Conservation (phyloP, 208 protist species). For the Crithidia fasciculata region DNA sequence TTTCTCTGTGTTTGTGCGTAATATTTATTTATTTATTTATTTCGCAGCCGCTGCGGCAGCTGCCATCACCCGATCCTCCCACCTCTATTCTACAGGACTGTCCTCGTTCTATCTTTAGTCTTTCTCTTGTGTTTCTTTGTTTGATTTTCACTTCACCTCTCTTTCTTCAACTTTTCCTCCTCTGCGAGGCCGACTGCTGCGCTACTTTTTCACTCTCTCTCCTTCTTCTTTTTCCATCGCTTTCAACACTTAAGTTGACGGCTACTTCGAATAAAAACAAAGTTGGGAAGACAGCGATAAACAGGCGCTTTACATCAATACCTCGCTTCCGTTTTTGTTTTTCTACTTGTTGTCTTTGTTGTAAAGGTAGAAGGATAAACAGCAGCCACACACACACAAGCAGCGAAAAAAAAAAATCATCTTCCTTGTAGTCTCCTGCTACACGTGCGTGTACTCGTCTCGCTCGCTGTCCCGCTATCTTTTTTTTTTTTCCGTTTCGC, state of each 20-base stretch:
- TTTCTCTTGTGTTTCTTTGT: neutral
- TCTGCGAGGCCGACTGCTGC: neutral
- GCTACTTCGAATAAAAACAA: neutral
- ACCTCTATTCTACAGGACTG: no score
- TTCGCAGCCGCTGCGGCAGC: no score
- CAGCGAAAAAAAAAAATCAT: no score
- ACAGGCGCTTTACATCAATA: neutral
- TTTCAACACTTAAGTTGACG: neutral
- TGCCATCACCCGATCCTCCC: no score
- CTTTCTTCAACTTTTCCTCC: neutral
- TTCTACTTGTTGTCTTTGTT: neutral
- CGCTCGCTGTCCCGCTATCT: no score
- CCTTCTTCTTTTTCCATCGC: neutral
- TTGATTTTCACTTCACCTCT: neutral
- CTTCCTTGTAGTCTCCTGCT: no score
- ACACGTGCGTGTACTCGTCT: no score
- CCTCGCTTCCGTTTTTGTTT: neutral
- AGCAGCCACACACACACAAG: no score
- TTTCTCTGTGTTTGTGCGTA: neutral
- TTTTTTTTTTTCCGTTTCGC: neutral
- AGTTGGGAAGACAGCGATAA: neutral
- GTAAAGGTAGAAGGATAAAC: no score
- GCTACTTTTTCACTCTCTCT: neutral
- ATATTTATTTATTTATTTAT: neutral
- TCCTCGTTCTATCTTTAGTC: no score